These are phyloP conservation scores for Emiliania huxleyi DNA, from an alignment of 78 protist species.

Conservation along the genomic window DNA sequence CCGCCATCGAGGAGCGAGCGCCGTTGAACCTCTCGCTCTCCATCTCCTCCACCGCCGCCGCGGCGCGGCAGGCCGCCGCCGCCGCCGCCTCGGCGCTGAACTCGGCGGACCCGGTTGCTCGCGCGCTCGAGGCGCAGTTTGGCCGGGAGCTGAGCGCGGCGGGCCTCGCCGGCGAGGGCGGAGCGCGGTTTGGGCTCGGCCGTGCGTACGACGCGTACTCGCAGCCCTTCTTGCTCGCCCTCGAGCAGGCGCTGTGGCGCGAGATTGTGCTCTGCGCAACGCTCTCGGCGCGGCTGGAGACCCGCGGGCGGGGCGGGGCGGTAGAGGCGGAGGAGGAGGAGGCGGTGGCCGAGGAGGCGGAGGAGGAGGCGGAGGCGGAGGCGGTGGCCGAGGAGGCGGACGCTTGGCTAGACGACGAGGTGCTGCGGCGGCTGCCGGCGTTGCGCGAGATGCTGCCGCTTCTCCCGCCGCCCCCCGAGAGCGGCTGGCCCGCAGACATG, in stretches of 20 bases:
- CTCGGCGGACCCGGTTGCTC: background rate
- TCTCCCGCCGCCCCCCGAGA: background rate
- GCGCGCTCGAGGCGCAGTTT: background rate
- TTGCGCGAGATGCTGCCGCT: background rate
- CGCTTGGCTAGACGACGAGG: too few relatives aligned
- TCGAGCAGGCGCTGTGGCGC: background rate
- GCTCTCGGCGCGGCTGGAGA: background rate
- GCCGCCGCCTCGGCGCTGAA: background rate
- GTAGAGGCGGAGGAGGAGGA: background rate
- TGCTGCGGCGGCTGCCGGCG: too few relatives aligned
- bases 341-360: background rate
- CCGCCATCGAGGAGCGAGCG: background rate
- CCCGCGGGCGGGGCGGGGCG: too few relatives aligned
- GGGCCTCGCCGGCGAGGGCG: background rate
- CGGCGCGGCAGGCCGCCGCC: background rate
- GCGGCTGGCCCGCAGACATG: background rate
- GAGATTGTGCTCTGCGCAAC: background rate
- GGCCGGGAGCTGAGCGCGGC: background rate
- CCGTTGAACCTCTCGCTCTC: background rate
- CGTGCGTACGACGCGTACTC: background rate
- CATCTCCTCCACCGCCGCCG: background rate
- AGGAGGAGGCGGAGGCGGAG: background rate
- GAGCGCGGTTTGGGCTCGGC: background rate
- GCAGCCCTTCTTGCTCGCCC: background rate
- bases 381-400: too few relatives aligned